Base-by-base conservation (phyloP, 495 filamentous ascomycete species). In the Thozetella sp. region DNA sequence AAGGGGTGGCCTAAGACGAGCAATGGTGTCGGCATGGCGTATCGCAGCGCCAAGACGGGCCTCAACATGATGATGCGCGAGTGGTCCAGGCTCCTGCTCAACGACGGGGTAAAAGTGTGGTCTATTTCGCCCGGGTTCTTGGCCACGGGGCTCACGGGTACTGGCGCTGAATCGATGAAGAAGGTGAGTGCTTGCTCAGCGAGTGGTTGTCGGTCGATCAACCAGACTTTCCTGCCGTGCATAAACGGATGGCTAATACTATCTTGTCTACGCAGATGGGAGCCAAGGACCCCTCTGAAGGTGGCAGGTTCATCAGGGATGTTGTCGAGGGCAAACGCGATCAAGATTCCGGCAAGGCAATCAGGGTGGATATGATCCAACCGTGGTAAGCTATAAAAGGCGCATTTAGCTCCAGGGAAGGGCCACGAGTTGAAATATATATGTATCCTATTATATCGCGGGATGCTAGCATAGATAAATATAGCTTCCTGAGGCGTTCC, bases 21-120 rank as follows among this genome's bases (percentile, higher is more conserved):
- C n/a, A n/a, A n/a, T 17, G 30, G n/a, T 1, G 13, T 22, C 2
- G 56, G 22, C 19, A 15, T 63, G 10, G 0, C 22, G 17, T 87
- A 88, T 60, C 74, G 83, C 3, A 70, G 68, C 43, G 62, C 73
- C 10, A 88, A 88, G 70, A 80, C 82, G 0, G 85, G 81, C 1
- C 58, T 88, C 62, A 87, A 88, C 54, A 88, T 87, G 86, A 37
- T 87, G 68, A 84, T 87, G 83, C 72, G 77, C 22, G 80, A 86
- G 57, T 88, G 84, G 86, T 13, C 51, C 12, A 70, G 76, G 1
- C 57, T 76, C 0, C 60, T 88, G 51, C 72, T 72, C 57, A 75
- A 81, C 22, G 85, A 88, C 55, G 81, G 80, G 0, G 83, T 87
- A 0, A 87, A 88, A 64, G 77, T 84, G 0, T 87, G 72, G 69